phyloP scores from a whole-genome alignment of 1,284 basidiomycete genomes.

The Sporisorium exsertum region DNA sequence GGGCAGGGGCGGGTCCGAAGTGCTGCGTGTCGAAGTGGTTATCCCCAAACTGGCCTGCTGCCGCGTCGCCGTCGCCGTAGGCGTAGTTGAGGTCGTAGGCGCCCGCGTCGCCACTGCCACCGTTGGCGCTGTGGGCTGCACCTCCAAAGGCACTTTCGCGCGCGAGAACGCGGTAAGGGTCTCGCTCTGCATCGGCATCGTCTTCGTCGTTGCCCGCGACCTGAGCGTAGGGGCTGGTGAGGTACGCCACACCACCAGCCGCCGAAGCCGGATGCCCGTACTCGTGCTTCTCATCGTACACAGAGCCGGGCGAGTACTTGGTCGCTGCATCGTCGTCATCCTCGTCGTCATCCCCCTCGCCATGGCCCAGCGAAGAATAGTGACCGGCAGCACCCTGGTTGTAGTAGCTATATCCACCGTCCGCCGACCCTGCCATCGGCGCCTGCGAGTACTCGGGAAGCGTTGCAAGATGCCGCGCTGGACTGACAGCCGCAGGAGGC shows the following conservation, averaged over 20 bases:
- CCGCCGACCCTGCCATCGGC: not conserved
- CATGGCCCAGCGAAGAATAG: conserved; percentile 33
- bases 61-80: not conserved
- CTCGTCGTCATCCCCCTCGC: conserved; percentile 32
- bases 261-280: conserved; percentile 5
- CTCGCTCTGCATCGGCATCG: conserved; percentile 15
- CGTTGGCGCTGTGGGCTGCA: not conserved
- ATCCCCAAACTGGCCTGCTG: conserved; percentile 20
- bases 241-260: conserved; percentile 13
- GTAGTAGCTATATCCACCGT: conserved; percentile 35
- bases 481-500: conserved; percentile 10
- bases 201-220: conserved; percentile 21
- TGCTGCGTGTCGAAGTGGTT: conserved; percentile 61
- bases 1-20: conserved; percentile 64
- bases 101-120: conserved; percentile 5
- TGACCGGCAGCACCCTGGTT: conserved; percentile 34
- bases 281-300: conserved; percentile 49
- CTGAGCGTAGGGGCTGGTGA: conserved; percentile 40
- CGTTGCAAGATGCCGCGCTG: conserved; percentile 9
- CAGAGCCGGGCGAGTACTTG: conserved; percentile 37
- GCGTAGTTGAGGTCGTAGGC: conserved; percentile 12
- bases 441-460: conserved; percentile 28
- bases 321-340: conserved; percentile 38
- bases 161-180: conserved; percentile 26
- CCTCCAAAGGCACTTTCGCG: conserved; percentile 33